phyloP scores from a whole-genome alignment of 2,329 filamentous ascomycete species.

The Microdochium trichocladiopsis region DNA sequence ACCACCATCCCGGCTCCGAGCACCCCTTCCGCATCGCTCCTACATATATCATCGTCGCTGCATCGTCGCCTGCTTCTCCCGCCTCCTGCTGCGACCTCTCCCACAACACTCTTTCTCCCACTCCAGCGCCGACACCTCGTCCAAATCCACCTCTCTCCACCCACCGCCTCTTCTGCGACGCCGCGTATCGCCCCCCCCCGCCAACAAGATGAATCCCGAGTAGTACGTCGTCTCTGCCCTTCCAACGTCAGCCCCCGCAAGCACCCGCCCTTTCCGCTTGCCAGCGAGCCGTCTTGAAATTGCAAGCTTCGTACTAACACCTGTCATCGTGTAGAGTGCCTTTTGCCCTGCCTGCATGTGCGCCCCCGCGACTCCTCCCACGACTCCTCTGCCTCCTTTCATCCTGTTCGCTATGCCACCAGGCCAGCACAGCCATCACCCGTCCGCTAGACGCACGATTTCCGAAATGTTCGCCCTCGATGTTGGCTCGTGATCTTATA shows the following conservation, averaged over 20 bases:
- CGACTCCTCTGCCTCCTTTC: too few relatives aligned
- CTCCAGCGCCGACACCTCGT: not conserved
- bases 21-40: not conserved
- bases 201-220: slow-evolving; percentile 80
- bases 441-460: too few relatives aligned
- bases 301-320: too few relatives aligned
- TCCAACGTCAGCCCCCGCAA: not conserved
- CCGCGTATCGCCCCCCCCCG: slow-evolving; percentile 12
- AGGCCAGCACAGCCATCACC: too few relatives aligned
- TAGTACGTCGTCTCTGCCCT: slow-evolving; percentile 54
- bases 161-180: slow-evolving; percentile 4
- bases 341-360: too few relatives aligned
- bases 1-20: not conserved
- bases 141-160: slow-evolving; percentile 3
- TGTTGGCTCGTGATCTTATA: too few relatives aligned
- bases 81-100: not conserved
- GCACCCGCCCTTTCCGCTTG: slow-evolving; percentile 9
- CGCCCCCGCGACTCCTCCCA: too few relatives aligned
- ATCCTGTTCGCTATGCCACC: too few relatives aligned
- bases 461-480: too few relatives aligned
- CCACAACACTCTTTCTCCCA: not conserved
- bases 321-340: too few relatives aligned
- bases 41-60: not conserved
- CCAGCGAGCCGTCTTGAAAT: slow-evolving; percentile 12
- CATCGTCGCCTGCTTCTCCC: not conserved